These are phyloP conservation scores for Leccinum aurantiacum DNA, from an alignment of 768 basidiomycete genomes.

Conservation along the genomic window DNA sequence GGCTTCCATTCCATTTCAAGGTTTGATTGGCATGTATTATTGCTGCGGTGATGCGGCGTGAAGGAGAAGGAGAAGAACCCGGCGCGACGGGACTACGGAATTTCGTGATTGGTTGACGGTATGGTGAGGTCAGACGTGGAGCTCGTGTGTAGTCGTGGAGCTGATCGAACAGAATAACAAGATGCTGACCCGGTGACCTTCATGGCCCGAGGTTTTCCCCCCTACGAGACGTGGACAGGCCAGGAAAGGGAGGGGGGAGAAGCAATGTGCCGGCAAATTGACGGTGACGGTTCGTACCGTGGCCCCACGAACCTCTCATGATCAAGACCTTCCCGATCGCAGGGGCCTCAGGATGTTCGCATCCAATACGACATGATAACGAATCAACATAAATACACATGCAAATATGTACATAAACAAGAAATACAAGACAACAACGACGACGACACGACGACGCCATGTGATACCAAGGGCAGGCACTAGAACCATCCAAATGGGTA, in stretches of 20 bases:
- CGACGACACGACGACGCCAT: constrained; percentile 33
- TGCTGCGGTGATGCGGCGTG: constrained; percentile 21
- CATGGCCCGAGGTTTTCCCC: background rate
- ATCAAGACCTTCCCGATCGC: constrained; percentile 1
- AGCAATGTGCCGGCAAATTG: background rate
- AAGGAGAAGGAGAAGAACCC: background rate
- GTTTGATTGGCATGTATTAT: constrained; percentile 23
- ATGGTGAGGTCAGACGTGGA: constrained; percentile 1
- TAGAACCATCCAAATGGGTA: constrained; percentile 5
- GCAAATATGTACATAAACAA: background rate
- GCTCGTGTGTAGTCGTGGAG: constrained; percentile 3
- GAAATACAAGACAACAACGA: background rate
- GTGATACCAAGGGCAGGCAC: constrained; percentile 31
- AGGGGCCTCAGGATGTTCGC: background rate
- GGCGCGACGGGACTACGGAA: background rate
- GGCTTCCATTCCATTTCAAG: constrained; percentile 27
- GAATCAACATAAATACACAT: background rate
- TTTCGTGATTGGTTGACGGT: constrained; percentile 11
- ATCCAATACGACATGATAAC: background rate
- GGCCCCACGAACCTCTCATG: background rate
- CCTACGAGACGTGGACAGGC: background rate
- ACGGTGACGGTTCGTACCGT: background rate
- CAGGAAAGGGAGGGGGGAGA: background rate
- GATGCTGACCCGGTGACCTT: background rate
- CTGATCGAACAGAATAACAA: constrained; percentile 5